These are phyloP conservation scores for Arthrobotrys conoides DNA, from an alignment of 2,329 filamentous ascomycete genomes.

Conservation along the genomic window DNA sequence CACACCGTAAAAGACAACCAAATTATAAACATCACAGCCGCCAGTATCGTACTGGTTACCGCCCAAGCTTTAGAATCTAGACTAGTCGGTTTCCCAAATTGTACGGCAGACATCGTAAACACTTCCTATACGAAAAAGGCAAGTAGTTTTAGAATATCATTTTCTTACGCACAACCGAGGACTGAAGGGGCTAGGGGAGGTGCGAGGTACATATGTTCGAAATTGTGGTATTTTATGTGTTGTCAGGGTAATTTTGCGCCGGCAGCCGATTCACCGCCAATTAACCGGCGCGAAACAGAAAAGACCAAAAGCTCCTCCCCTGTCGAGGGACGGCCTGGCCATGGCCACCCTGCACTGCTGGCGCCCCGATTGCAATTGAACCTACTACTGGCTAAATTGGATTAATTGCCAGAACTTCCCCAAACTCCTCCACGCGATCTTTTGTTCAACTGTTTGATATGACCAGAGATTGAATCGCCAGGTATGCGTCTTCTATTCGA, in stretches of 20 bases:
- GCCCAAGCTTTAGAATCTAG: constrained; percentile 1
- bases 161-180: background rate
- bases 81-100: constrained; percentile 6
- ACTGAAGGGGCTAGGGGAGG: no score
- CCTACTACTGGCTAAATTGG: constrained; percentile 57
- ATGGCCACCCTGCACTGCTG: no score
- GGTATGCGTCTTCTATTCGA: constrained; percentile 1
- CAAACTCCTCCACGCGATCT: constrained; percentile 1
- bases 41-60: background rate
- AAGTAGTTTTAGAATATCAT: background rate
- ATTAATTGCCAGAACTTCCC: constrained; percentile 34
- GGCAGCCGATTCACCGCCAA: constrained; percentile 28
- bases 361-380: no score
- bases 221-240: constrained; percentile 31
- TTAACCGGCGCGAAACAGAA: constrained; percentile 1
- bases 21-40: no score
- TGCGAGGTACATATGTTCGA: no score
- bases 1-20: no score
- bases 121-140: background rate
- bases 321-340: constrained; percentile 28
- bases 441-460: background rate
- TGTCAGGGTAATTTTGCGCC: constrained; percentile 17
- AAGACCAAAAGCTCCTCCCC: background rate
- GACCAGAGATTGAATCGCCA: background rate
- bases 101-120: constrained; percentile 4